phyloP scores from a whole-genome alignment of 2,329 filamentous ascomycete species.

The Curvularia sp. region DNA sequence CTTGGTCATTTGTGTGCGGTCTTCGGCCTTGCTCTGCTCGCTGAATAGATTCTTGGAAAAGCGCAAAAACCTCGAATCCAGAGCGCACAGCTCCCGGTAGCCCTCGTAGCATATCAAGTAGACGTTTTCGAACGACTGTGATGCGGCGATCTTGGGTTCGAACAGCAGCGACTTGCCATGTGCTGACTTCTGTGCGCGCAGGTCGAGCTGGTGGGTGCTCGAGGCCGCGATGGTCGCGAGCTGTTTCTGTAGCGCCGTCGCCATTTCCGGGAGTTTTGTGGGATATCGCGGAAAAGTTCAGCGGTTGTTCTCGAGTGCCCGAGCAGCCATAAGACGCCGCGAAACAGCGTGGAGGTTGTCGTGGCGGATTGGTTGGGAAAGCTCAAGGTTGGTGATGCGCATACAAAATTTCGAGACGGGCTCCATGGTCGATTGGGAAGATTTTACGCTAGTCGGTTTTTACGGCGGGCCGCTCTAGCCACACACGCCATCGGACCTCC shows the following conservation, averaged over 20 bases:
- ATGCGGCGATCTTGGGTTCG: slow-evolving; percentile 81
- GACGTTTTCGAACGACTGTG: slow-evolving; percentile 88
- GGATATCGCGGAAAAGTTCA: slow-evolving; percentile 2
- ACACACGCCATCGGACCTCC: slow-evolving; percentile 16
- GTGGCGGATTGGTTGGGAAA: slow-evolving; percentile 22
- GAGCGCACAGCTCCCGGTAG: slow-evolving; percentile 86
- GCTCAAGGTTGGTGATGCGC: slow-evolving; percentile 12
- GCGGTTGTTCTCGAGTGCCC: not conserved
- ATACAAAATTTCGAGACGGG: slow-evolving; percentile 27
- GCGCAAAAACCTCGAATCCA: slow-evolving; percentile 78
- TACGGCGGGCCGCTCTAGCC: slow-evolving; percentile 21
- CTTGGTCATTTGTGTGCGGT: slow-evolving; percentile 82
- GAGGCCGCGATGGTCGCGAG: slow-evolving; percentile 89
- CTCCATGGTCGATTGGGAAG: slow-evolving; percentile 16
- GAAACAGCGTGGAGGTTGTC: slow-evolving; percentile 27
- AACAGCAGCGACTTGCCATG: slow-evolving; percentile 97
- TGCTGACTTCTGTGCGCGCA: slow-evolving; percentile 89
- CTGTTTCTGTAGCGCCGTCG: slow-evolving; percentile 86
- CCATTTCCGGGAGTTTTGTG: slow-evolving; percentile 60
- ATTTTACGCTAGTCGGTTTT: slow-evolving; percentile 31
- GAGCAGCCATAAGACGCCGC: slow-evolving; percentile 37
- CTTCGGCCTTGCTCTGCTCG: slow-evolving; percentile 88
- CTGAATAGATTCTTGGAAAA: slow-evolving; percentile 87
- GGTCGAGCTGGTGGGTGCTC: slow-evolving; percentile 87
- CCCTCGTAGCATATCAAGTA: slow-evolving; percentile 88